Conservation (phyloP, 1,139 yeast genomes). For the Pneumocystis canis region DNA sequence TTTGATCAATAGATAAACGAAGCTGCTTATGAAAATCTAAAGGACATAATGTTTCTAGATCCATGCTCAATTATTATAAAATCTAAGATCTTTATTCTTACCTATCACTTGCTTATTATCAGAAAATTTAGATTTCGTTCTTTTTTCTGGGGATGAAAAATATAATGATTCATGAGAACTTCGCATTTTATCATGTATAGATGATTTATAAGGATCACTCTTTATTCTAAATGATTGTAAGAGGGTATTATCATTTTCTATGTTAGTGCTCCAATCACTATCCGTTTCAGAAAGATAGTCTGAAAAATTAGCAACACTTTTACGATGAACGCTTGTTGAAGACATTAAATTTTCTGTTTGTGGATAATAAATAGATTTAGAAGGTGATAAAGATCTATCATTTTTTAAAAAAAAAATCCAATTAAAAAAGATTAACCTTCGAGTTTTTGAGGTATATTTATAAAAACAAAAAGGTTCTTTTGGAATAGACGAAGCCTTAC, state of each 20-base stretch:
- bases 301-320: not conserved
- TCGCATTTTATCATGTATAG: not conserved
- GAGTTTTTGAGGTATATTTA: not conserved
- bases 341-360: not conserved
- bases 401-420: not conserved
- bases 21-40: not conserved
- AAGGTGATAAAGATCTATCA: not conserved
- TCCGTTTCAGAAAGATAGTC: not conserved
- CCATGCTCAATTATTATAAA: not conserved
- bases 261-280: not conserved
- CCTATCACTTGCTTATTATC: not conserved
- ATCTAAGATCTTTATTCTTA: not conserved
- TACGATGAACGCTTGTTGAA: not conserved
- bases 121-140: not conserved
- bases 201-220: not conserved
- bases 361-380: not conserved
- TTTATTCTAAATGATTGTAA: not conserved
- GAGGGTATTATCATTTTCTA: not conserved
- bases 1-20: not conserved
- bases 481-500: too few species aligned
- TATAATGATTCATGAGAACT: not conserved
- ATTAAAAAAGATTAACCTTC: not conserved
- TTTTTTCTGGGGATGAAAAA: not conserved
- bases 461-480: not conserved
- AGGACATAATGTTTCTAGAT: not conserved